Evolutionary conservation across 2,329 filamentous ascomycete genomes (phyloP), one percentile per base, ranked within the genome.

Genomic region (Penicillium digitatum): DNA sequence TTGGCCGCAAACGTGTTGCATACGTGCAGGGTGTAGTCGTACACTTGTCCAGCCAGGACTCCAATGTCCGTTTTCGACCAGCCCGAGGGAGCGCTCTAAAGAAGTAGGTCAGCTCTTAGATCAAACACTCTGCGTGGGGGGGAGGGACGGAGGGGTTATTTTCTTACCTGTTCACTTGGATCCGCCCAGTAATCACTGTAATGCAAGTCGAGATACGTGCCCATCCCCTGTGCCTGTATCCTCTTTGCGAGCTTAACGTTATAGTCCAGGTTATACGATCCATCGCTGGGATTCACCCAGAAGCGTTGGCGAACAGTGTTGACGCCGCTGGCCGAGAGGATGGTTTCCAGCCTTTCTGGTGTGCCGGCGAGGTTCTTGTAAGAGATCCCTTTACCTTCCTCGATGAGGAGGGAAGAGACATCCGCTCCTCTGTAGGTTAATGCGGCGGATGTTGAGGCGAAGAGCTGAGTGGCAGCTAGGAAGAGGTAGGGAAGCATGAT

Each of bases 161-260:
- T 29, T 14, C 65, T 26, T 64, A 76, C 74, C 68, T 90, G 87
- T 52, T 87, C 72, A 1, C 70, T 75, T 0, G 87, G 86, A 62
- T 89, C 87, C 0, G 87, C 87, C 87, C 86, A 89, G 1, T 82
- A 87, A 71, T 89, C 85, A 68, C 81, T 84, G 62, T 83, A 83
- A 70, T 88, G 85, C 57, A 89, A 74, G 61, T 87, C 83, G 18
- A 89, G 73, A 62, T 81, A 83, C 35, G 88, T 76, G 2, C 75
- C 76, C 50, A 90, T 68, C 0, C 86, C 87, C 0, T 81, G 84
- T 2, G 82, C 81, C 62, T 84, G 79, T 3, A 86, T 85, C 48
- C 87, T 79, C 67, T 81, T 81, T 3, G 84, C 87, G n/a, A 90
- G 78, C 52, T 81, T 74, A 58, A 90, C 67, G 67, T 89, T 89